Percentiles rank a stretch among this genome's conserved stretches.
phyloP scores from a whole-genome alignment of 1,284 basidiomycete species.

The Apiotrichum laibachii region DNA sequence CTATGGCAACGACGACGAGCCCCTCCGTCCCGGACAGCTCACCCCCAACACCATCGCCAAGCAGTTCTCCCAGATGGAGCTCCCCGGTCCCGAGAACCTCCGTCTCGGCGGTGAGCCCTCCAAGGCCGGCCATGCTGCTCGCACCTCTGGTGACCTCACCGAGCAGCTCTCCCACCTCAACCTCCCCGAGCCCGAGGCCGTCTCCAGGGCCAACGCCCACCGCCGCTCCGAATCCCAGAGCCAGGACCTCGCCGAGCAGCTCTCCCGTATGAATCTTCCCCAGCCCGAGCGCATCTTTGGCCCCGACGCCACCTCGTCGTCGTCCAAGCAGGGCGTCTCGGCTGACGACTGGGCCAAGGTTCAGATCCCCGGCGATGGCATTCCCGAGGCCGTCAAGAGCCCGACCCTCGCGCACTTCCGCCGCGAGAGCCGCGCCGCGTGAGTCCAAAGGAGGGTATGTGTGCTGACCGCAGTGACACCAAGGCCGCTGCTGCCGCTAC shows the following conservation, averaged over 20 bases:
- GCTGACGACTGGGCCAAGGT: slow-evolving; percentile 50
- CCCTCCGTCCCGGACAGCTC: slow-evolving; percentile 29
- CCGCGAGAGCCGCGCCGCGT: slow-evolving; percentile 30
- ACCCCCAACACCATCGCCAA: slow-evolving; percentile 49
- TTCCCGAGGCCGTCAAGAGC: slow-evolving; percentile 50
- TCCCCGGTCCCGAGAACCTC: slow-evolving; percentile 45
- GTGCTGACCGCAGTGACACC: slow-evolving; percentile 3
- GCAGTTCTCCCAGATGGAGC: slow-evolving; percentile 46
- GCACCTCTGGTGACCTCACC: slow-evolving; percentile 13
- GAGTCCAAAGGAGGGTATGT: neutral
- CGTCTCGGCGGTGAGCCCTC: slow-evolving; percentile 29
- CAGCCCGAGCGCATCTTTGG: slow-evolving; percentile 52
- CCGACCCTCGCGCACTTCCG: slow-evolving; percentile 41
- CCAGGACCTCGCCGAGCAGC: slow-evolving; percentile 44
- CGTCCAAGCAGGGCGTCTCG: slow-evolving; percentile 35
- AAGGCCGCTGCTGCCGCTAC: slow-evolving; percentile 21
- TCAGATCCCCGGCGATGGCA: slow-evolving; percentile 43
- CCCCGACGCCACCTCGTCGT: slow-evolving; percentile 30
- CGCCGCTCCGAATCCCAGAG: slow-evolving; percentile 45
- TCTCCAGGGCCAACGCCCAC: slow-evolving; percentile 33
- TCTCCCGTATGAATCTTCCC: slow-evolving; percentile 49
- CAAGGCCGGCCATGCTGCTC: slow-evolving; percentile 4
- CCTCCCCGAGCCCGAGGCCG: slow-evolving; percentile 51
- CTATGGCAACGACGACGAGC: slow-evolving; percentile 4
- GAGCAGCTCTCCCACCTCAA: slow-evolving; percentile 29